A percentile compares a stretch with the other conserved stretches of the same genome.
phyloP scores from a whole-genome alignment of 2,329 filamentous ascomycete genomes.

The Blumeria graminis region DNA sequence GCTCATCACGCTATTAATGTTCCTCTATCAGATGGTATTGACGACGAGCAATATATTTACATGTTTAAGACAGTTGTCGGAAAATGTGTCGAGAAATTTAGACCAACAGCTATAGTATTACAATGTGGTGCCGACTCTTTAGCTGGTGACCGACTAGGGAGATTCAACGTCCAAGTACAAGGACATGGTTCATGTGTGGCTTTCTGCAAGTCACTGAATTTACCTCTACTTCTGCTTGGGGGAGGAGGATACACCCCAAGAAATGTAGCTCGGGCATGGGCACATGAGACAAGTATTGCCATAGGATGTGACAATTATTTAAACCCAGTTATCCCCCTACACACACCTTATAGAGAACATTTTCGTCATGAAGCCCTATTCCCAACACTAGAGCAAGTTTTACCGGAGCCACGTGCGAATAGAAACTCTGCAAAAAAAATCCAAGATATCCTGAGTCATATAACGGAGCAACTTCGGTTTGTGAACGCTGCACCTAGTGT shows the following conservation, averaged over 20 bases:
- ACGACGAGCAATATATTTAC: slow-evolving; percentile 65
- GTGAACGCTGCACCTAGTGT: slow-evolving; percentile 69
- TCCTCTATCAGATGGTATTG: slow-evolving; percentile 72
- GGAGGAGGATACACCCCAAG: slow-evolving; percentile 91
- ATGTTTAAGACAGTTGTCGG: slow-evolving; percentile 68
- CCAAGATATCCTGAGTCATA: slow-evolving; percentile 48
- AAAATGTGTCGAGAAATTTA: slow-evolving; percentile 56
- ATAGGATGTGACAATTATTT: slow-evolving; percentile 51
- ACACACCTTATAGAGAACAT: slow-evolving; percentile 68
- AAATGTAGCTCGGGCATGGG: slow-evolving; percentile 92
- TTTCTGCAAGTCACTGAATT: slow-evolving; percentile 56
- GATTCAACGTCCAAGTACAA: slow-evolving; percentile 91
- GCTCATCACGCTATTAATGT: slow-evolving; percentile 82
- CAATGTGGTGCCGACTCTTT: slow-evolving; percentile 92
- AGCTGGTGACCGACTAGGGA: slow-evolving; percentile 74
- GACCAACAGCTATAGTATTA: slow-evolving; percentile 74
- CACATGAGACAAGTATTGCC: slow-evolving; percentile 82
- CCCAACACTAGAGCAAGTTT: slow-evolving; percentile 53
- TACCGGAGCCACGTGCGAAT: slow-evolving; percentile 44
- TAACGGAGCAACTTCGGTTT: slow-evolving; percentile 69
- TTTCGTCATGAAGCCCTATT: slow-evolving; percentile 77
- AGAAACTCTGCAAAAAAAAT: slow-evolving; percentile 57
- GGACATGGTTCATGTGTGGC: slow-evolving; percentile 81
- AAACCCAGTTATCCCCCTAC: slow-evolving; percentile 45
- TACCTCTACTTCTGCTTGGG: slow-evolving; percentile 76